Conservation (phyloP, 176 grass and related monocot genomes). For the Zizania latifolia region DNA sequence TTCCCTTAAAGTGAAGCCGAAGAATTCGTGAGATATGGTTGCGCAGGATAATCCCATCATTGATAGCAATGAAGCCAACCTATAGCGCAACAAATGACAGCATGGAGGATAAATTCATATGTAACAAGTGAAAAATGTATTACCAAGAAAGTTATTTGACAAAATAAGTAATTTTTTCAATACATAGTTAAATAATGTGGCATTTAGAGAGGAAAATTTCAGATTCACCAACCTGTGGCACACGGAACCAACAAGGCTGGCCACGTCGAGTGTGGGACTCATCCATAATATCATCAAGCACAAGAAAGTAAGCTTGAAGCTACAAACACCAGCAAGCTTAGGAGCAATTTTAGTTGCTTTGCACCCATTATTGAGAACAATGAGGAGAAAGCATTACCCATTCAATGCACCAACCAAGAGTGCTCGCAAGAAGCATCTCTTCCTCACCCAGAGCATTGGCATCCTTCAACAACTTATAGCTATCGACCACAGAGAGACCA, state of each 20-base stretch:
- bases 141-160: not conserved
- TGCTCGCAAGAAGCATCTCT: constrained; percentile 65
- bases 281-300: constrained; percentile 98
- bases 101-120: not conserved
- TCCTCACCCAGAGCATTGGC: constrained; percentile 47
- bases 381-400: constrained; percentile 43
- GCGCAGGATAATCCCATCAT: constrained; percentile 85
- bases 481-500: constrained; percentile 81
- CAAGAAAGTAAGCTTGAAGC: constrained; percentile 98
- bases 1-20: constrained; percentile 61
- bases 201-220: constrained; percentile 5
- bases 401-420: constrained; percentile 95
- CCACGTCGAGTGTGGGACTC: constrained; percentile 77
- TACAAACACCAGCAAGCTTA: constrained; percentile 31
- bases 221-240: constrained; percentile 52
- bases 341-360: constrained; percentile 3
- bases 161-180: not conserved
- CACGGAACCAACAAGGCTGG: constrained; percentile 83
- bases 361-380: not conserved
- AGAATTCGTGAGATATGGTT: constrained; percentile 78
- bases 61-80: constrained; percentile 85
- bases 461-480: constrained; percentile 79
- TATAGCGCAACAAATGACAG: constrained; percentile 21
- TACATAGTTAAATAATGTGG: not conserved
- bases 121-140: not conserved